phyloP scores from a whole-genome alignment of 179 eudicot genomes.

The Beta lomatogona region DNA sequence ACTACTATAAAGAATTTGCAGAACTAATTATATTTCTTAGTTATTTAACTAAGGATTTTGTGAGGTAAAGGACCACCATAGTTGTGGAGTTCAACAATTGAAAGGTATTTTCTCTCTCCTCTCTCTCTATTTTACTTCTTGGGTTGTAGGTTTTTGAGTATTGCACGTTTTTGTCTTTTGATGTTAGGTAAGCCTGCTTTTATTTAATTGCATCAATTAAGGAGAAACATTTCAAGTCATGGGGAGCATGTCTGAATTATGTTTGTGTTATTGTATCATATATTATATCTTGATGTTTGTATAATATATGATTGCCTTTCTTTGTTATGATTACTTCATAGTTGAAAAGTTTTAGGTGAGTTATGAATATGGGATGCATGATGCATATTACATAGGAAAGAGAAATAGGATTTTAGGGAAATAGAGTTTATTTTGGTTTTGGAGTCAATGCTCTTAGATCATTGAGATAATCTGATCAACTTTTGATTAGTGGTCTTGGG shows the following conservation, averaged over 20 bases:
- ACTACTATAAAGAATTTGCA: constrained; percentile 9
- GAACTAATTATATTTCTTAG: neutral
- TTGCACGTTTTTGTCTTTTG: constrained; percentile 43
- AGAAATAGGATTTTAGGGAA: neutral
- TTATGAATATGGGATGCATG: neutral
- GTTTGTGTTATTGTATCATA: neutral
- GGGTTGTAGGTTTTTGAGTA: constrained; percentile 24
- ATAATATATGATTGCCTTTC: constrained; percentile 20
- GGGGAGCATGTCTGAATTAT: constrained; percentile 33
- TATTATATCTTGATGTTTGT: constrained; percentile 17
- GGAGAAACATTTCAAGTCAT: constrained; percentile 30
- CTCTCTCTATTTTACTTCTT: neutral
- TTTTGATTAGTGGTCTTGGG: neutral
- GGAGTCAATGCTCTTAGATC: constrained; percentile 17
- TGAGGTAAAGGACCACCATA: constrained; percentile 7
- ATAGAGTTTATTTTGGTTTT: neutral
- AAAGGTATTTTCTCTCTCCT: constrained; percentile 26
- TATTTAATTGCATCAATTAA: constrained; percentile 27
- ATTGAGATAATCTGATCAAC: constrained; percentile 16
- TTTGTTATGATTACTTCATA: neutral
- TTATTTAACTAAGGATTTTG: constrained; percentile 9
- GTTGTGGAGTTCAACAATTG: constrained; percentile 43
- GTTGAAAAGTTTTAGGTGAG: constrained; percentile 1
- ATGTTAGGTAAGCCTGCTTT: constrained; percentile 28
- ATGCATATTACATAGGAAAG: neutral